Conservation (phyloP, 176 grass and related monocot genomes). For the Thinopyrum elongatum region DNA sequence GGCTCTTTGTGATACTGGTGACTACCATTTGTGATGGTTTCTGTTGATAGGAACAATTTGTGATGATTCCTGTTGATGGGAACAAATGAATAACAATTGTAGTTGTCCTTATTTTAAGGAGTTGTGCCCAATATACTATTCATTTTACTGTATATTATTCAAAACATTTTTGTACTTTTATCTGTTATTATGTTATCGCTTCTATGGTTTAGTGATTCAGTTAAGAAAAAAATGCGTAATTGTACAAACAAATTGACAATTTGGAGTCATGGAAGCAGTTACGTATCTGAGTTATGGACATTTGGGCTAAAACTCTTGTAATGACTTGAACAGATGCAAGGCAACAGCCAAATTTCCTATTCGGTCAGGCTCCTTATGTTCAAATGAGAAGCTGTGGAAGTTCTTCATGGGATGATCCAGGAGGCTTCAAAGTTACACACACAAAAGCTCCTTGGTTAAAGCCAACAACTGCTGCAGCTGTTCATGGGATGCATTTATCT, state of each 20-base stretch:
- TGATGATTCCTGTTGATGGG: not conserved
- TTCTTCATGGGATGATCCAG: constrained; percentile 58
- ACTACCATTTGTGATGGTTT: too few relatives aligned
- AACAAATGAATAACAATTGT: not conserved
- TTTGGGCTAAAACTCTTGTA: not conserved
- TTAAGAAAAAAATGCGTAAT: not conserved
- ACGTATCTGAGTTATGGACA: too few relatives aligned
- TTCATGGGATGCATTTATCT: constrained; percentile 37
- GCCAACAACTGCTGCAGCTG: constrained; percentile 30
- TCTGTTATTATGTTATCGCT: not conserved
- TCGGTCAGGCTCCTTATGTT: constrained; percentile 58
- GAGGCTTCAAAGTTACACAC: constrained; percentile 58
- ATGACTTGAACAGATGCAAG: constrained; percentile 58
- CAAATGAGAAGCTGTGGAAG: constrained; percentile 46
- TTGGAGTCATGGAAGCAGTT: not conserved
- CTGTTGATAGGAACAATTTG: too few relatives aligned
- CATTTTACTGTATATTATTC: not conserved
- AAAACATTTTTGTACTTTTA: not conserved
- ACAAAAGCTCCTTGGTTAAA: constrained; percentile 61
- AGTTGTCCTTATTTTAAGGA: not conserved
- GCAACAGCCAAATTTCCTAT: constrained; percentile 54
- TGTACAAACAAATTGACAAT: not conserved
- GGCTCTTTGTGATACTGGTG: not conserved
- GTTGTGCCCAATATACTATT: not conserved
- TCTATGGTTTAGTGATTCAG: not conserved